Evolutionary conservation across 768 basidiomycete species (phyloP), one percentile per base, ranked within the genome.

Genomic region (Podaxis mareebaensis): DNA sequence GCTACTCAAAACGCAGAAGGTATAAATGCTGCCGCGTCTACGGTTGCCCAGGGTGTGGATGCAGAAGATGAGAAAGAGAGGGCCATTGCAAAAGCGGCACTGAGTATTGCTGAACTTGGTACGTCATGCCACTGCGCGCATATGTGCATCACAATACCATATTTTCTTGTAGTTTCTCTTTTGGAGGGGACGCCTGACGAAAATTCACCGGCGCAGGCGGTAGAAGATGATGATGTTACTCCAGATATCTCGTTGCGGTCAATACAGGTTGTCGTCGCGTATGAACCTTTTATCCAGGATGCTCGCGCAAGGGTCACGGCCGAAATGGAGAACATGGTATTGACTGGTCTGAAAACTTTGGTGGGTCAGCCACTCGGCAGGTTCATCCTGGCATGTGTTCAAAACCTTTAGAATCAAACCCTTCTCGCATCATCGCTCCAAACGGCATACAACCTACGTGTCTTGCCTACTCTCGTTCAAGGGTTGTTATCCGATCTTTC

Each of bases 311-410:
- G 81, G 51, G 86, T 99, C 38, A 91, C 87, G 2, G 79, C 78
- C 6, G 92, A 95, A 69, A 99, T 99, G 96, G 91, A 98, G 68
- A 83, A 78, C 6, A 96, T 96, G 92, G 89, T 99, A 1, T 75
- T 93, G 33, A 82, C 80, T 28, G 96, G 96, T 4, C 78, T 99
- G 2, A 80, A 83, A 1, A 87, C 87, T 17, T 75, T 95, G 63
- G 96, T 96, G 66, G 60, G 88, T 79, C 40, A 42, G 26, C n/a
- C 11, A 3, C 20, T 53, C 30, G 3, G 3, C 4, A 15, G 10
- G 5, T 61, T 58, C 60, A 63, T 24, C n/a, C 54, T 49, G 39
- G 48, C 42, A 30, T 38, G 39, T 22, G 15, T 48, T 48, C 55
- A 62, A 28, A 66, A 17, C 44, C 59, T 60, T 42, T 66, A 97